Evolutionary conservation across 805 yeast genomes (phyloP), one percentile per base, ranked within the genome.

Genomic region (Scheffersomyces ergatensis): DNA sequence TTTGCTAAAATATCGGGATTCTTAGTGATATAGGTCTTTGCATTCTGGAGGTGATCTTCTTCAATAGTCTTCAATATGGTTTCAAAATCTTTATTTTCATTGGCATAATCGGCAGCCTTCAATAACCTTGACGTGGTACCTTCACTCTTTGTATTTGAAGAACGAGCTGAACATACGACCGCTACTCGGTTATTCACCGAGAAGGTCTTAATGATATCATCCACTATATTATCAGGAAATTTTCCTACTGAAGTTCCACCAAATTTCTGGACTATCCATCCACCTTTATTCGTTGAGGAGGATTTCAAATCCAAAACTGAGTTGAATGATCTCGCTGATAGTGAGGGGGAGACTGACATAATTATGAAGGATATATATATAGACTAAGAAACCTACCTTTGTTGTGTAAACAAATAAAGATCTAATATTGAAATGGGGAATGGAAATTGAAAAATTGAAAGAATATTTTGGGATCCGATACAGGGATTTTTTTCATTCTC

Each of bases 241-340:
- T 93, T 93, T 17, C 99, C 99, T 24, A 93, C 97, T 35, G 93
- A 83, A 13, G 99, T 93, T 39, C 99, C 99, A 36, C 99, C 99
- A 56, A 88, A 93, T 64, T 93, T 93, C 63, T 93, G 99, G 5
- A 93, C 56, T 32, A 70, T 49, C 76, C 76, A 70, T 7, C 70
- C 70, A 13, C 29, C 18, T 9, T 20, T 30, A 16, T 1, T 13
- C n/a, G n/a, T n/a, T 11, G 38, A 27, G 14, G 45, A 39, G 20
- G 56, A 34, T 25, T 56, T 58, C 33, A 70, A 53, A 47, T 70
- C 76, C 23, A 65, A 57, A 31, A 70, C 72, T 2, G 74, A 68
- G 40, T 67, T 69, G 41, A 66, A 70, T 2, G 72, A 64, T 12
- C 52, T 59, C 3, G 44, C 21, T n/a, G 44, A 37, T 31, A 25